Evolutionary conservation across 2,329 filamentous ascomycete genomes (phyloP).

Genomic region (Myriosclerotinia scirpicola): DNA sequence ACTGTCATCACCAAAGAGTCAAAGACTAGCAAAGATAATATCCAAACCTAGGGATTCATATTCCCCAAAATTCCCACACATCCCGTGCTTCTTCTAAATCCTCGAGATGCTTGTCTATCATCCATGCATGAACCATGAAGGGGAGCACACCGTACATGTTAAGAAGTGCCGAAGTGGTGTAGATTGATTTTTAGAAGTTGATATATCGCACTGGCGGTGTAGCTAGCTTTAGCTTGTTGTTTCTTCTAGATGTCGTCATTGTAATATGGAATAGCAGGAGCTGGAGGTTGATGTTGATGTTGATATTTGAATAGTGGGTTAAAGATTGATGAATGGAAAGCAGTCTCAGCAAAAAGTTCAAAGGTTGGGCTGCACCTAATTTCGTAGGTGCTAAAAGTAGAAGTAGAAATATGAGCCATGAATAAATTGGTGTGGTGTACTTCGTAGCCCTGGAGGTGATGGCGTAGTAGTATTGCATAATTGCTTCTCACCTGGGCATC

Average conservation of each 20-base stretch:
- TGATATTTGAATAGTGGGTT: no score
- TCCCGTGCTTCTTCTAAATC: conserved; percentile 1
- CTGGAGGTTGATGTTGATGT: no score
- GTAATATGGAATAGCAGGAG: no score
- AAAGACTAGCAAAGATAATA: neutral
- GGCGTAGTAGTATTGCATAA: no score
- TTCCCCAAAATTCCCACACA: neutral
- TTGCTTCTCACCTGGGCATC: no score
- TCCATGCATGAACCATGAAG: conserved; percentile 20
- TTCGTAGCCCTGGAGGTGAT: no score
- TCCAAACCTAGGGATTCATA: neutral
- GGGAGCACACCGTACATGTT: neutral
- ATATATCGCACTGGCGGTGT: conserved; percentile 13
- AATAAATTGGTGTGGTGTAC: no score
- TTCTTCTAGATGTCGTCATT: neutral
- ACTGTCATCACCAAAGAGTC: neutral
- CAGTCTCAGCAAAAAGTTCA: no score
- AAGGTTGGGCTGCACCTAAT: no score
- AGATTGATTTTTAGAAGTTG: conserved; percentile 6
- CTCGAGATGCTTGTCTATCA: neutral
- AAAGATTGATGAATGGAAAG: no score
- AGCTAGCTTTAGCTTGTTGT: neutral
- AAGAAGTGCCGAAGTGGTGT: neutral
- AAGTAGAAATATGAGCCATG: no score
- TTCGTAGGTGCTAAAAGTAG: no score